phyloP scores from a whole-genome alignment of 768 basidiomycete species.

The Inosperma sp. region DNA sequence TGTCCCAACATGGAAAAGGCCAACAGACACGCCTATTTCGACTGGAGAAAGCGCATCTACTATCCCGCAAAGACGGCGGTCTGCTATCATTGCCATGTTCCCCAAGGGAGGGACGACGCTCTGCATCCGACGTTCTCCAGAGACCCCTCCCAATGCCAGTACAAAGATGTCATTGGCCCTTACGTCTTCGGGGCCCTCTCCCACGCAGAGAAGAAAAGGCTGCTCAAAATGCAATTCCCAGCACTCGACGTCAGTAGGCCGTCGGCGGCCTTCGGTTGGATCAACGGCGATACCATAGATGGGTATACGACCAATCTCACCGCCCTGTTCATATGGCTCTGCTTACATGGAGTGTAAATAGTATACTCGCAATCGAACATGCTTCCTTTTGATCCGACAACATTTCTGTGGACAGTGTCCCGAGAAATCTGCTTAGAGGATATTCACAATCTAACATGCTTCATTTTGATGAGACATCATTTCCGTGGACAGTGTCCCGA shows the following conservation, averaged over 20 bases:
- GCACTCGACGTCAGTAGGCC: not conserved
- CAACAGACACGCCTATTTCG: not conserved
- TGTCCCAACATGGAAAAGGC: not conserved
- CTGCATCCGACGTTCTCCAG: constrained; percentile 7
- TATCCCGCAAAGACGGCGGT: not conserved
- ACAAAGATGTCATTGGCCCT: not conserved
- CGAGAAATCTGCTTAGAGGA: too few species aligned
- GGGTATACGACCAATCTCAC: not conserved
- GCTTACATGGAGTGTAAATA: too few species aligned
- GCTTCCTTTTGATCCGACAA: too few species aligned
- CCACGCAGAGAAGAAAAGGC: not conserved
- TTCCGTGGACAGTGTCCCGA: too few species aligned
- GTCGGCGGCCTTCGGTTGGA: not conserved
- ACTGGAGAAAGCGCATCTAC: not conserved
- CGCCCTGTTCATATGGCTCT: not conserved
- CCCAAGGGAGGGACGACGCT: not conserved
- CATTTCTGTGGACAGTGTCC: too few species aligned
- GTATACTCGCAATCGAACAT: too few species aligned
- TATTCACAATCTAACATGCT: too few species aligned
- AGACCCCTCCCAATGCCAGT: not conserved
- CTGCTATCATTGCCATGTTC: constrained; percentile 10
- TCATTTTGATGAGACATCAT: too few species aligned
- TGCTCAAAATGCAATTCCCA: not conserved
- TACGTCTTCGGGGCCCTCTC: not conserved
- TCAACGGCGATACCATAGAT: not conserved